Evolutionary conservation across 164 flowering plant genomes (phyloP).

Genomic region (Berberis thunbergii): DNA sequence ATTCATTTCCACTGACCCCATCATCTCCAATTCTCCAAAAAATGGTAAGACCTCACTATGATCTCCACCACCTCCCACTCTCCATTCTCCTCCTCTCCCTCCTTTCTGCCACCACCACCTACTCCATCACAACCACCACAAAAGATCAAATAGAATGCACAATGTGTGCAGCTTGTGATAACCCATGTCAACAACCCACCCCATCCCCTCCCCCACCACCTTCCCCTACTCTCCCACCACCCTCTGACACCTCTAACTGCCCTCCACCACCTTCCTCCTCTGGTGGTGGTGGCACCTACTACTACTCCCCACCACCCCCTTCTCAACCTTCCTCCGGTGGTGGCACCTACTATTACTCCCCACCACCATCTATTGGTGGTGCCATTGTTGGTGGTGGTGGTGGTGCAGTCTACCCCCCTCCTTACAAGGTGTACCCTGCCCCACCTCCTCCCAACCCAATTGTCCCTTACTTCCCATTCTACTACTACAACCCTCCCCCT

Average conservation of each 20-base stretch:
- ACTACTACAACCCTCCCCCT: neutral
- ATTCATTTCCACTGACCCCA: neutral
- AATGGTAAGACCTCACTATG: neutral
- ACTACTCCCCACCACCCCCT: too few species aligned
- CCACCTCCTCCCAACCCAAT: neutral
- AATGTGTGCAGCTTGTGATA: conserved; percentile 57
- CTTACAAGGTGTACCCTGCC: neutral
- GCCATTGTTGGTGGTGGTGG: neutral
- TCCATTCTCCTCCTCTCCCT: neutral
- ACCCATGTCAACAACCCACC: conserved; percentile 32
- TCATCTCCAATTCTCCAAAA: neutral
- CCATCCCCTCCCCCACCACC: conserved; percentile 29
- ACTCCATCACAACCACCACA: too few species aligned
- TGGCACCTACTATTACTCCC: neutral
- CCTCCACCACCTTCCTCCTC: conserved; percentile 34
- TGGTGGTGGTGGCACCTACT: neutral
- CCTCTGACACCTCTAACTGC: too few species aligned
- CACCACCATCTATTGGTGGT: neutral
- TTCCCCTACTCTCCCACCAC: too few species aligned
- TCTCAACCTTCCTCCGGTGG: too few species aligned
- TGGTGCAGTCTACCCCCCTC: too few species aligned
- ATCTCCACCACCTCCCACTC: neutral
- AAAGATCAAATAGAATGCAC: conserved; percentile 38
- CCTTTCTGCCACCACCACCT: neutral
- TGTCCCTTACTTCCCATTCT: neutral